phyloP scores from a whole-genome alignment of 805 yeast species.

The Clavispora santaluciae region DNA sequence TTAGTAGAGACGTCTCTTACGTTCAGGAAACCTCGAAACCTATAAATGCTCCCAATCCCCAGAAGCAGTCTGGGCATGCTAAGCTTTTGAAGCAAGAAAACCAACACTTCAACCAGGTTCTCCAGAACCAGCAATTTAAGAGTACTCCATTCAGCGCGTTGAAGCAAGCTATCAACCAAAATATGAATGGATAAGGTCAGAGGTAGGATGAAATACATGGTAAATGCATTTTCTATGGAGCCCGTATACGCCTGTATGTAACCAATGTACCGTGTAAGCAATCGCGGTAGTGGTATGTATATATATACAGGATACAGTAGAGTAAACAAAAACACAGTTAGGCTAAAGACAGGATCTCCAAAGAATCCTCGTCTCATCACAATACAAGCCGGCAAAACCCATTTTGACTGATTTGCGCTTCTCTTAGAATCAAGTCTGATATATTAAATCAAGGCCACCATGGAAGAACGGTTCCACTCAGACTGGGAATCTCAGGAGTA shows the following conservation, averaged over 20 bases:
- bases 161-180: slow-evolving; percentile 45
- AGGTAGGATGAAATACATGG: neutral
- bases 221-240: neutral
- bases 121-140: slow-evolving; percentile 52
- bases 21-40: slow-evolving; percentile 20
- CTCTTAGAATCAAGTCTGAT: neutral
- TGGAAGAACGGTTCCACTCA: neutral
- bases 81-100: slow-evolving; percentile 55
- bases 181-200: slow-evolving; percentile 10
- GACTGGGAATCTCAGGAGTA: slow-evolving; percentile 6
- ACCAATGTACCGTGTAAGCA: neutral
- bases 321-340: neutral
- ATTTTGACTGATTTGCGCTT: neutral
- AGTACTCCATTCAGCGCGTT: slow-evolving; percentile 61
- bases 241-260: neutral
- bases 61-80: slow-evolving; percentile 35
- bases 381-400: neutral
- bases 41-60: slow-evolving; percentile 49
- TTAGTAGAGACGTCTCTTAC: slow-evolving; percentile 10
- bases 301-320: neutral
- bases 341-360: neutral
- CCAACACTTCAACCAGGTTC: slow-evolving; percentile 51
- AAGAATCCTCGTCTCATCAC: neutral
- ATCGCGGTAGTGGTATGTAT: neutral
- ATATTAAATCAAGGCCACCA: neutral